Base-by-base conservation (phyloP, 75 land plant genomes). In the Picea glauca region DNA sequence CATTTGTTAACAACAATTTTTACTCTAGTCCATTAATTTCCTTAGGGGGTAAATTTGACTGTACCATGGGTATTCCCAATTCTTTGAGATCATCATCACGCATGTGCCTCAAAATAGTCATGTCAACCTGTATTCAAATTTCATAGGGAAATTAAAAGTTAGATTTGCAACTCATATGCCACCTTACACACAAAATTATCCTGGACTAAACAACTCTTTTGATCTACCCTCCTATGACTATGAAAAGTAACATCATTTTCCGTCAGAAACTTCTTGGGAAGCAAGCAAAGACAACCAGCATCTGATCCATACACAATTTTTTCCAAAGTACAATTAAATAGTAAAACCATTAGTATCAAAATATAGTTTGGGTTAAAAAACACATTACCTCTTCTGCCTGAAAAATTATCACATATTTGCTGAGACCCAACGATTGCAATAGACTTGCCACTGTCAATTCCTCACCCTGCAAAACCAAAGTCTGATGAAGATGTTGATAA, bases 1-100 rank as follows among this genome's bases (percentile, higher is more conserved):
- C 56, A 50, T 9, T 9, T 50, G 56, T 50, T 50, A 50, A 50
- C 1, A 50, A 50, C 56, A 50, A 9, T 50, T 50, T 50, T 50
- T 50, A 50, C 56, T 50, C 12, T 50, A 50, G 56, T 50, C 56
- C 56, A 50, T 9, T 50, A 11, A 50, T 50, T 50, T 50, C 56
- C 56, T 50, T 50, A 12, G 9, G 11, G 56, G 56, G 9, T 50
- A 50, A 50, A 50, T 50, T 50, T 50, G 56, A 50, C 56, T 50
- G 56, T 87, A 95, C 98, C 98, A 96, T 94, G 31, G 98, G 98
- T 66, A 96, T 86, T 43, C 96, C 96, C 80, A 96, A 62, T 31
- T 96, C 98, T 81, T 94, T 96, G 38, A 96, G 97, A 80, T 96
- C 97, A 78, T 82, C 87, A 61, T 96, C 97, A 21, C 89, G 83